Evolutionary conservation across 2,329 filamentous ascomycete species (phyloP), one percentile per base, ranked within the genome.

Genomic region (Xylariaceae sp.): DNA sequence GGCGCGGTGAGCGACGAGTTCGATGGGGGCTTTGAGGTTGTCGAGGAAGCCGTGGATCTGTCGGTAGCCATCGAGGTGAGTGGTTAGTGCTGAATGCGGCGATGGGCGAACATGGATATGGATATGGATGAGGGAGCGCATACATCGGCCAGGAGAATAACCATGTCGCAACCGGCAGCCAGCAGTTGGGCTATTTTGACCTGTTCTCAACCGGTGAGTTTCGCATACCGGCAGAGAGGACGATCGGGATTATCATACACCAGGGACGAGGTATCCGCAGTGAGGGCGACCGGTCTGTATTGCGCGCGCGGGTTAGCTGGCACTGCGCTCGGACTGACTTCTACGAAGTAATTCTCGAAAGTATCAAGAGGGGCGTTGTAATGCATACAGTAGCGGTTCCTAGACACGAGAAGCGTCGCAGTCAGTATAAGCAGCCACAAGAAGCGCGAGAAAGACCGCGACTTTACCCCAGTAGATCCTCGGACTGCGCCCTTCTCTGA

Each of bases 101-200:
- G 4, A 15, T 35, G 30, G 8, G 44, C 42, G 15, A 34, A 18
- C 15, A 13, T 30, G 3, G 15, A 47, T 5, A 30, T n/a, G 13
- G 10, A 10, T 39, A 34, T 45, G 15, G 10, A 55, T 15, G 6
- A 47, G 18, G 42, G 51, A 34, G 51, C 57, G 44, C 61, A 30
- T 62, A 89, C 82, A 65, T 90, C 85, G 73, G 85, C 87, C 61
- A 94, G 84, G 42, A 95, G 84, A 61, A 95, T 82, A 58, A 85
- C 89, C 61, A 95, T 85, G 61, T 92, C 84, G 77, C 91, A 96
- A 44, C 88, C 92, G 35, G 93, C 92, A 42, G 85, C 82, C 39
- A 97, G 84, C 70, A 96, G 86, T 73, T 97, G 88, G 45, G 91
- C 92, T 63, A 97, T 88, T 76, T 97, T 97, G 71, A 96, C 84